Percentiles rank a stretch among this genome's conserved stretches.
Conservation (phyloP, 2,329 filamentous ascomycete species). For the Diaporthe longicolla region DNA sequence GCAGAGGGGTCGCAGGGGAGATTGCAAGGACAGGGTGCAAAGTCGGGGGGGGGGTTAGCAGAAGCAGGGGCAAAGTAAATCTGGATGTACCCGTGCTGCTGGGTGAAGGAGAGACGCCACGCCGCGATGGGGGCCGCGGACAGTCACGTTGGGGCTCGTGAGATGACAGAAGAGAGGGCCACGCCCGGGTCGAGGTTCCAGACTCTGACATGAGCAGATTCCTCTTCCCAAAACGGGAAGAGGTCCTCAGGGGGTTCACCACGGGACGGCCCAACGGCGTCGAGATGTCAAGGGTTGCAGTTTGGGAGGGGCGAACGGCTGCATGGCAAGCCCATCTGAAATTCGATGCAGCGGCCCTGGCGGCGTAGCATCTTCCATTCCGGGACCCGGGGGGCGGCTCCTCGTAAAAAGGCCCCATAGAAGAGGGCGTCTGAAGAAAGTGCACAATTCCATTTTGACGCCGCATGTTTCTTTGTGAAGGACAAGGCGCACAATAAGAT, state of each 20-base stretch:
- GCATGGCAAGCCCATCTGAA: conserved; percentile 18
- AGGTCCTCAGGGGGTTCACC: conserved; percentile 1
- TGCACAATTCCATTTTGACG: conserved; percentile 28
- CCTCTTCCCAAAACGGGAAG: conserved; percentile 2
- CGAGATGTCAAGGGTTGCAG: conserved; percentile 16
- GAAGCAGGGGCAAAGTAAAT: conserved; percentile 27
- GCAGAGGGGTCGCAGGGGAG: conserved; percentile 27
- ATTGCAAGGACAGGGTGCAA: conserved; percentile 34
- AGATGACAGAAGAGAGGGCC: conserved; percentile 22
- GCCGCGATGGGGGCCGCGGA: conserved; percentile 35
- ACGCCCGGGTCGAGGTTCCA: conserved; percentile 27
- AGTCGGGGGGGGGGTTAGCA: conserved; percentile 2
- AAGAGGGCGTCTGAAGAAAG: neutral
- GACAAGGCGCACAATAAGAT: conserved; percentile 13
- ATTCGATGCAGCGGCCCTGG: neutral
- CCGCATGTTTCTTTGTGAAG: conserved; percentile 1
- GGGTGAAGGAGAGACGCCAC: conserved; percentile 28
- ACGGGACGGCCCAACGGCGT: conserved; percentile 27
- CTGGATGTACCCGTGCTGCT: conserved; percentile 28
- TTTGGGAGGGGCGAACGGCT: conserved; percentile 25
- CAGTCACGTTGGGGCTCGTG: neutral
- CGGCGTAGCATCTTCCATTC: conserved; percentile 1
- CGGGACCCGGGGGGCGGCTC: conserved; percentile 13
- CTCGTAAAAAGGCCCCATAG: neutral
- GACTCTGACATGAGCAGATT: conserved; percentile 32